Evolutionary conservation across 139 green algal species (phyloP), one percentile per base, ranked within the genome.

Genomic region (Closterium sp.): DNA sequence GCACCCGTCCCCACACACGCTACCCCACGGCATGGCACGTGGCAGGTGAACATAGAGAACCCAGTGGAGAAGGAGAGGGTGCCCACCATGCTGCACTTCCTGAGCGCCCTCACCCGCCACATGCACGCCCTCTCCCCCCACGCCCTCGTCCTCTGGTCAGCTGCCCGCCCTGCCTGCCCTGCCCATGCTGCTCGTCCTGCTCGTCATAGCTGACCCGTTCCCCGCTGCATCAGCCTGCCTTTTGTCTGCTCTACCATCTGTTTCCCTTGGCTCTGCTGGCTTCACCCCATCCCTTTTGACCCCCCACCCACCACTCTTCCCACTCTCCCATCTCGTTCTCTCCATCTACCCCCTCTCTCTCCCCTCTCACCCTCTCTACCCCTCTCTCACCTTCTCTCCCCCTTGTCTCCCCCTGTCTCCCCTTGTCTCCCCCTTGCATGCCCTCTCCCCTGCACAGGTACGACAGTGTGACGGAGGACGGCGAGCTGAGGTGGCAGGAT

Each of bases 41-140:
- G 32, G 32, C n/a, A 92, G 89, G 85, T 98, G 34, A 98, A 98
- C 95, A 97, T 98, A 50, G 97, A 98, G 95, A 98, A 97, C 91
- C 86, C 45, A 1, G 30, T 98, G 87, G 31, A 92, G 32, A 62
- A 70, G 2, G 34, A 90, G 0, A 84, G 93, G 5, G 88, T 97
- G 0, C 93, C 94, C 13, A 91, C 95, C 38, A 89, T 98, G 86
- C 85, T 96, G n/a, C 93, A 96, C 88, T 98, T 98, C 87, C 62
- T 97, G 84, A 6, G n/a, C n/a, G 5, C 24, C 22, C 92, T 94
- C 30, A 93, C 38, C 28, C 21, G 42, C 45, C 21, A 31, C 30
- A 94, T 92, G 85, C 92, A 94, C 86, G 73, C 27, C 5, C 24
- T 29, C 79, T 24, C 9, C n/a, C 87, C 87, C 27, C 32, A 38